phyloP scores from a whole-genome alignment of 2,329 filamentous ascomycete genomes.

The Verticillium nonalfalfae region DNA sequence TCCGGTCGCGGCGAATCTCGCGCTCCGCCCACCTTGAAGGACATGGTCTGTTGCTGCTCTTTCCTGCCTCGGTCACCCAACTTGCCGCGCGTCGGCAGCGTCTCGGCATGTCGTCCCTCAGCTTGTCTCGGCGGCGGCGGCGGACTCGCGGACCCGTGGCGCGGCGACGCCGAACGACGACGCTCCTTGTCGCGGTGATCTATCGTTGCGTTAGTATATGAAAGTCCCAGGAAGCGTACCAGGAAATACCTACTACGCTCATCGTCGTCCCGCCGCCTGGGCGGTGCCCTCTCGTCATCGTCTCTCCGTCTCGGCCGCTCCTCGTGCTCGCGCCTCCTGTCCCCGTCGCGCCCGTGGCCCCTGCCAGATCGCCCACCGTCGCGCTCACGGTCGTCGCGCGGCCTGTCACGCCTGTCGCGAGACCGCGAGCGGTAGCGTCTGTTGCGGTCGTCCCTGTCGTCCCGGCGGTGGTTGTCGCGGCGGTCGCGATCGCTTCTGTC shows the following conservation, averaged over 20 bases:
- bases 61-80: slow-evolving; percentile 11
- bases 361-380: slow-evolving; percentile 18
- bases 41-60: slow-evolving; percentile 19
- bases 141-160: slow-evolving; percentile 12
- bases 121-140: slow-evolving; percentile 7
- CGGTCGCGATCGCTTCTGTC: slow-evolving; percentile 22
- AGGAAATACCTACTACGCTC: slow-evolving; percentile 8
- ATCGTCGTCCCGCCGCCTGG: slow-evolving; percentile 14
- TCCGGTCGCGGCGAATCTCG: slow-evolving; percentile 18
- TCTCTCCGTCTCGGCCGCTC: slow-evolving; percentile 22
- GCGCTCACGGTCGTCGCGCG: slow-evolving; percentile 24
- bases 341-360: slow-evolving; percentile 26
- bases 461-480: slow-evolving; percentile 18
- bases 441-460: slow-evolving; percentile 13
- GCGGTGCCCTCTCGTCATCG: slow-evolving; percentile 9
- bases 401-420: slow-evolving; percentile 20
- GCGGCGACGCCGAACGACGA: slow-evolving; percentile 31
- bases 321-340: slow-evolving; percentile 23
- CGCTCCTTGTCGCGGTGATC: slow-evolving; percentile 14
- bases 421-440: slow-evolving; percentile 26
- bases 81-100: slow-evolving; percentile 24
- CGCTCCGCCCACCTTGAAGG: slow-evolving; percentile 24
- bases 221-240: not conserved
- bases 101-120: slow-evolving; percentile 12
- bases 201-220: slow-evolving; percentile 1